These are phyloP conservation scores for Xylaria curta DNA, from an alignment of 495 filamentous ascomycete genomes.

Conservation along the genomic window DNA sequence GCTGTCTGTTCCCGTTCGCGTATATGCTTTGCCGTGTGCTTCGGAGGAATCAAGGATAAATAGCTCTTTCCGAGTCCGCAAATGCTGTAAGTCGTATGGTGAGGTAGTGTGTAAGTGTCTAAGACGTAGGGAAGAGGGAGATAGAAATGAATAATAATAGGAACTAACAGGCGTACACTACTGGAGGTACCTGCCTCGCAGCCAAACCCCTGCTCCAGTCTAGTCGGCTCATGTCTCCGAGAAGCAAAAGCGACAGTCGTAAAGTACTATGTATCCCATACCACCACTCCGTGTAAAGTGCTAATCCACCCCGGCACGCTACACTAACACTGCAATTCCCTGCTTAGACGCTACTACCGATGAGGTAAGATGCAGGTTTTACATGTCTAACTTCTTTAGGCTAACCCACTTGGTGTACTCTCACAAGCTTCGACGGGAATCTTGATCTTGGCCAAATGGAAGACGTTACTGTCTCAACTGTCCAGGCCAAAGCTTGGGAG, in stretches of 20 bases:
- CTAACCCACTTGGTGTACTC: neutral
- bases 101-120: constrained; percentile 22
- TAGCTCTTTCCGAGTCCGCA: constrained; percentile 13
- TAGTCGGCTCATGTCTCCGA: constrained; percentile 30
- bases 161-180: constrained; percentile 16
- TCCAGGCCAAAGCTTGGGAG: no score
- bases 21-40: constrained; percentile 15
- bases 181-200: constrained; percentile 13
- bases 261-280: constrained; percentile 12
- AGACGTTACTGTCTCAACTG: neutral
- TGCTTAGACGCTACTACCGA: constrained; percentile 6
- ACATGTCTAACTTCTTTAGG: neutral
- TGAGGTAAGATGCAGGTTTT: neutral
- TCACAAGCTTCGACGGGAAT: neutral
- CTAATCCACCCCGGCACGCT: constrained; percentile 9
- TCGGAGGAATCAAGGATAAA: neutral
- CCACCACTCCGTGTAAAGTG: constrained; percentile 11
- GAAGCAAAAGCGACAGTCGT: constrained; percentile 28
- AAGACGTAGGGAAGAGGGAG: constrained; percentile 20
- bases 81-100: constrained; percentile 1
- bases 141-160: constrained; percentile 23
- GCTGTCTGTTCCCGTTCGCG: constrained; percentile 1
- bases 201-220: constrained; percentile 18
- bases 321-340: constrained; percentile 2
- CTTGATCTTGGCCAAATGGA: neutral